Evolutionary conservation across 2,329 filamentous ascomycete genomes (phyloP), one percentile per base, ranked within the genome.

Genomic region (Aureobasidium sp.): DNA sequence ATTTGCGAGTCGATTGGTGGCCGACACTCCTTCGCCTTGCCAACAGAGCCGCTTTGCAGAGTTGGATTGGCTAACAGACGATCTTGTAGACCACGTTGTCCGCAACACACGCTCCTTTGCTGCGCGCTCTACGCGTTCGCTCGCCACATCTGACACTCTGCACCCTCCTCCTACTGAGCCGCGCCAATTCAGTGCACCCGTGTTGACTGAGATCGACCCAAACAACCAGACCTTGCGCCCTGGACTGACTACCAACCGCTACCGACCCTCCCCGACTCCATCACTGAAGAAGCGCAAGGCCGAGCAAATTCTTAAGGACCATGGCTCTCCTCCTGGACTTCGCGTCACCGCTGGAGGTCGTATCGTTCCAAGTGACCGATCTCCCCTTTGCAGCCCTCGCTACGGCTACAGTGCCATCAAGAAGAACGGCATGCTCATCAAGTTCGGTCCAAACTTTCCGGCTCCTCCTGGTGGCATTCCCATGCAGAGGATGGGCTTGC

Each of bases 271-370:
- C 3, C 79, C 79, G 15, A 78, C 78, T 1, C 78, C 78, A 13
- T 81, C 79, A 1, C 69, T 81, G 68, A 80, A 80, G 69, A 75
- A 76, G 45, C 76, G 76, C 59, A 79, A 79, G 64, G 77, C 75
- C 13, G 78, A 80, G 66, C 74, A 72, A 45, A 74, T 81, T 45
- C 75, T 81, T 67, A 79, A 80, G 65, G 75, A 78, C 63, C 79
- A 81, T 71, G 78, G 78, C 59, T 81, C 78, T 41, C 79, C 79
- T 39, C 77, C 76, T 27, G 77, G 78, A 62, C 70, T 81, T 61
- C 76, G 79, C 62, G 79, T 81, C 47, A 81, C 79, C 53, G 79
- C 79, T 64, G 79, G 79, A 42, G 79, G 79, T n/a, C 75, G 78
- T 21, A 76, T 81, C 63, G 78, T 81, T n/a, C 78, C 78, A 15